Evolutionary conservation across 352 stramenopile genomes (phyloP), one percentile per base, ranked within the genome.

Genomic region (Phytophthora cryptogea): DNA sequence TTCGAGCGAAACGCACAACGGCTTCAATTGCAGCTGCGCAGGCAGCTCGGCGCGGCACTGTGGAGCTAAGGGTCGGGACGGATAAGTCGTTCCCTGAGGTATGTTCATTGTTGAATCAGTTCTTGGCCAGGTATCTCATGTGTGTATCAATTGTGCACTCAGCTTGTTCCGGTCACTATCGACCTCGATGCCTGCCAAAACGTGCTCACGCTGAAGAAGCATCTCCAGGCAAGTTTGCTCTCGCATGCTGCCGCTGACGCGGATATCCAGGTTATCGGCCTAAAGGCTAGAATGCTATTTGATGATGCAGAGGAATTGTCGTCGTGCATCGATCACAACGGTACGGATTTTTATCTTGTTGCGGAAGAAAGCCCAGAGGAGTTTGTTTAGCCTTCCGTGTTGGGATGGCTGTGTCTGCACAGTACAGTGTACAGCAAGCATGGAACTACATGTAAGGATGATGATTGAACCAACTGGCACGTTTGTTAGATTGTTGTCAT

Each of bases 31-130:
- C 33, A 16, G 13, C 33, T 36, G 8, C 7, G 32, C 9, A 14
- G 33, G 17, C 4, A 44, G 37, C 16, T 2, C 39, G 11, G 16
- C 5, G 39, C 8, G 17, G 17, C 2, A 8, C 17, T 28, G 42
- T 74, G 14, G 60, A 45, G 16, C 39, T 83, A 4, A 65, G 67
- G 33, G 59, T 80, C 16, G 59, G 23, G 5, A 69, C 65, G 7
- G 54, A 83, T 20, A 50, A 68, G 2, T 59, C 40, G 8, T 78
- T 68, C 44, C 68, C 70, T n/a, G 36, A 66, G 61, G 74, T 83
- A 57, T 20, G 31, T 23, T 52, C 36, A 14, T 54, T 26, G 5
- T 33, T 7, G 5, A 43, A 28, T 28, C 27, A 32, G 43, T 46
- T 20, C 20, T 46, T 5, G 30, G 28, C 9, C 4, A 8, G 11